A percentile compares a stretch with the other conserved stretches of the same genome.
These are phyloP conservation scores for Stipa capillata DNA, from an alignment of 176 grass and related monocot species.

Conservation along the genomic window DNA sequence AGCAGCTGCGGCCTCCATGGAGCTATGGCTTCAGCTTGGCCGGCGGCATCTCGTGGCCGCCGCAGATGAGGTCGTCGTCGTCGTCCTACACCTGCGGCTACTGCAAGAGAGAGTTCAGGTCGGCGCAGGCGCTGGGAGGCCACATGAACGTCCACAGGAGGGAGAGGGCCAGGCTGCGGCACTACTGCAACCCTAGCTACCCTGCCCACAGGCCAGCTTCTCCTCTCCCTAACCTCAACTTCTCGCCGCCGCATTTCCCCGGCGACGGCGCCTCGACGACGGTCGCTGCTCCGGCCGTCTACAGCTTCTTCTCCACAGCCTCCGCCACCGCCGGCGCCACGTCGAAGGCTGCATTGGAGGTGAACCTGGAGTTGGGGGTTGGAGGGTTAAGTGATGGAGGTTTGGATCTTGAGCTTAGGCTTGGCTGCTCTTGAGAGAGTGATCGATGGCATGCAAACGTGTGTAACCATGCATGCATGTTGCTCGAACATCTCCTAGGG, in stretches of 20 bases:
- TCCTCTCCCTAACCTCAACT: slow-evolving; percentile 28
- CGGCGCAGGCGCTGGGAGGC: slow-evolving; percentile 35
- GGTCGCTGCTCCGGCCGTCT: neutral
- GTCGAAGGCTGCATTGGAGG: neutral
- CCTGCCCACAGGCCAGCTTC: neutral
- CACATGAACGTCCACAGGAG: slow-evolving; percentile 53
- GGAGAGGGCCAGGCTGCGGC: slow-evolving; percentile 37
- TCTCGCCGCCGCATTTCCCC: neutral
- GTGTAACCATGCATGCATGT: neutral
- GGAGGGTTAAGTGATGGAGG: neutral
- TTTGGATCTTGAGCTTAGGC: slow-evolving; percentile 52
- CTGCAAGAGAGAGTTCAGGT: slow-evolving; percentile 38
- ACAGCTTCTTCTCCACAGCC: slow-evolving; percentile 32
- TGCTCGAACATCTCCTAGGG: too few species aligned
- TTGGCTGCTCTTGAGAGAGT: slow-evolving; percentile 20
- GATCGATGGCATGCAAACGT: too few species aligned
- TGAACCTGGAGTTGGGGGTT: slow-evolving; percentile 21
- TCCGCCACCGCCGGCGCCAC: neutral
- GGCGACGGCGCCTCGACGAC: neutral
- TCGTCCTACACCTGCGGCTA: slow-evolving; percentile 37
- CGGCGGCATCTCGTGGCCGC: slow-evolving; percentile 10
- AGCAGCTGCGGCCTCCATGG: neutral
- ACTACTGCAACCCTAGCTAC: neutral
- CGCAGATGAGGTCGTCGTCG: neutral
- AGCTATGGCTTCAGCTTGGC: slow-evolving; percentile 12